A percentile compares a stretch with the other conserved stretches of the same genome.
These are phyloP conservation scores for Fraxinus angustifolia DNA, from an alignment of 305 asterid genomes.

Conservation along the genomic window DNA sequence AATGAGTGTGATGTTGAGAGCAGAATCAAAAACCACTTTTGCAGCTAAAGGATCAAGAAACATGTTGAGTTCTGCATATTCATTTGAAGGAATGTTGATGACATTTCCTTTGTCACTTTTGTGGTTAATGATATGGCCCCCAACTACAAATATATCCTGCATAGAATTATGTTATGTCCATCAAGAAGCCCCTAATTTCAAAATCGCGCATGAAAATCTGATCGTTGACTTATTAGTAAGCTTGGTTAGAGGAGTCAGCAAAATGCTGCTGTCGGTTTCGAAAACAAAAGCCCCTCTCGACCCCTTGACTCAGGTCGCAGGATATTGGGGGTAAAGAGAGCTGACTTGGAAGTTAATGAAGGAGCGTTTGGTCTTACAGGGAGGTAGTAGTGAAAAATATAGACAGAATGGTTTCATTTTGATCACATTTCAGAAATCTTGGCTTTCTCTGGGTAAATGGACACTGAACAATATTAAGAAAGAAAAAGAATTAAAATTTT, in stretches of 20 bases:
- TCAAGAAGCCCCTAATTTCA: neutral
- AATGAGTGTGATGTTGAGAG: constrained; percentile 55
- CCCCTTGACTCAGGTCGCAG: neutral
- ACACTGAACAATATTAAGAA: neutral
- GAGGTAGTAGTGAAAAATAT: neutral
- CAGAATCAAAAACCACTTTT: constrained; percentile 50
- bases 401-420: neutral
- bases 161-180: constrained; percentile 7
- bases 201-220: neutral
- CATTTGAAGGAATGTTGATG: constrained; percentile 52
- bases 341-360: neutral
- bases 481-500: neutral
- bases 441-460: neutral
- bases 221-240: neutral
- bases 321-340: neutral
- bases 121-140: constrained; percentile 51
- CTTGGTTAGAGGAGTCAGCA: neutral
- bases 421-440: neutral
- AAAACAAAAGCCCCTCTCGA: neutral
- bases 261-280: neutral
- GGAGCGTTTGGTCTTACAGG: neutral
- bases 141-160: constrained; percentile 77
- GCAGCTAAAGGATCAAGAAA: constrained; percentile 89
- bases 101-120: constrained; percentile 60
- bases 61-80: constrained; percentile 70